Percentiles rank a stretch among this genome's conserved stretches.
Evolutionary conservation across 2,329 filamentous ascomycete genomes (phyloP).

Genomic region (Aspergillus ustus): DNA sequence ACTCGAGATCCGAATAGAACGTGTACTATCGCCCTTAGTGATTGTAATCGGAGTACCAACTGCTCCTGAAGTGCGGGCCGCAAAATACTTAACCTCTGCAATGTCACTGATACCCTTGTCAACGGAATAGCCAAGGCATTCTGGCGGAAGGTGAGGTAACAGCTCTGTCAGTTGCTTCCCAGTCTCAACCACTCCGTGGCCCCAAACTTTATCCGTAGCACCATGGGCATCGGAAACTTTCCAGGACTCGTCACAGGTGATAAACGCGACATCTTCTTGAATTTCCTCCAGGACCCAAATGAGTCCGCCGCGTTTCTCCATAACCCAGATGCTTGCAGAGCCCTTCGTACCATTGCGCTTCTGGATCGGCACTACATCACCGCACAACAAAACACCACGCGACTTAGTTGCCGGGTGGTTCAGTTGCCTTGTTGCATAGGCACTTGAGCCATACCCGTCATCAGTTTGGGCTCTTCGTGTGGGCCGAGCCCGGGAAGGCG

Average conservation of each 20-base stretch:
- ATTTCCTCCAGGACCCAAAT: conserved; percentile 99
- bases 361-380: conserved; percentile 96
- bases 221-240: conserved; percentile 72
- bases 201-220: conserved; percentile 87
- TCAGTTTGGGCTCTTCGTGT: conserved; percentile 60
- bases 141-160: conserved; percentile 77
- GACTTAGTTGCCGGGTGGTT: conserved; percentile 77
- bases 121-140: conserved; percentile 69
- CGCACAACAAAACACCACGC: conserved; percentile 87
- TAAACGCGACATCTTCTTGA: conserved; percentile 83
- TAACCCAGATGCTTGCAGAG: conserved; percentile 96
- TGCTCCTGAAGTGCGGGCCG: conserved; percentile 75
- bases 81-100: conserved; percentile 75
- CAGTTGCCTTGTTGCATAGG: conserved; percentile 58
- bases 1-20: conserved; percentile 82
- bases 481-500: conserved; percentile 60
- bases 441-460: conserved; percentile 58
- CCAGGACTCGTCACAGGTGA: conserved; percentile 79
- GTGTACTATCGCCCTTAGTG: conserved; percentile 70
- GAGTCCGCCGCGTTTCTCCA: conserved; percentile 89
- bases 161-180: conserved; percentile 78
- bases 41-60: conserved; percentile 85
- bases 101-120: conserved; percentile 80
- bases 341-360: conserved; percentile 92
- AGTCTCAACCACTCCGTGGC: conserved; percentile 66